Evolutionary conservation across 139 green algal species (phyloP), one percentile per base, ranked within the genome.

Genomic region (Chlamydomonas urium): DNA sequence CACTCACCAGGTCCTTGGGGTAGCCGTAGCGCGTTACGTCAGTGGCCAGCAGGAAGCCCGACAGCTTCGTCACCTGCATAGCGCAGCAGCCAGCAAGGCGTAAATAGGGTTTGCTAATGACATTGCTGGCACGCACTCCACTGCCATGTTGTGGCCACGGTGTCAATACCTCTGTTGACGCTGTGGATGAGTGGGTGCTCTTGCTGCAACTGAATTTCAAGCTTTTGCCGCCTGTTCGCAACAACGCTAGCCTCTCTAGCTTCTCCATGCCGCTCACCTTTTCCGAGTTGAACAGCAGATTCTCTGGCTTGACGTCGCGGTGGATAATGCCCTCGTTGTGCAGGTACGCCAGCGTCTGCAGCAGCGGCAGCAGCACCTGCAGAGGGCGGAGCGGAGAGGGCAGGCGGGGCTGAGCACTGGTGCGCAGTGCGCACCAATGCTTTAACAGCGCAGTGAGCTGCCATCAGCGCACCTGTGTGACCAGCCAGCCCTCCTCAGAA

Each of bases 241-340:
- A 50, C 42, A 50, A 61, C 24, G 24, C 23, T 6, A 61, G 50
- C 50, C 23, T 29, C 8, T 10, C 24, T 10, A 61, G 8, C 4
- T 28, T 28, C 24, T 61, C 50, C 50, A 61, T 31, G 42, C 29
- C 33, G 38, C 33, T 42, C n/a, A 57, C 75, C 69, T 81, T 81
- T 34, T 81, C 70, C 28, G 56, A 68, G 70, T 81, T 81, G 79
- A 81, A 79, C 8, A 82, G 61, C 47, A 85, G 66, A 63, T 86
- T n/a, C 70, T 86, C 84, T n/a, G 80, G 80, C 73, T 87, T 87
- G 68, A 90, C 82, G 73, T 88, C 85, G 23, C 83, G 77, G 34
- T 90, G 85, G 68, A 88, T 83, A 66, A 90, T 85, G 62, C 90
- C 88, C 74, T 83, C 73, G 35, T 65, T 75, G 69, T 87, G 81